Percentiles rank a stretch among this genome's conserved stretches.
Conservation (phyloP, 805 yeast genomes). For the Lipomyces lipofer region DNA sequence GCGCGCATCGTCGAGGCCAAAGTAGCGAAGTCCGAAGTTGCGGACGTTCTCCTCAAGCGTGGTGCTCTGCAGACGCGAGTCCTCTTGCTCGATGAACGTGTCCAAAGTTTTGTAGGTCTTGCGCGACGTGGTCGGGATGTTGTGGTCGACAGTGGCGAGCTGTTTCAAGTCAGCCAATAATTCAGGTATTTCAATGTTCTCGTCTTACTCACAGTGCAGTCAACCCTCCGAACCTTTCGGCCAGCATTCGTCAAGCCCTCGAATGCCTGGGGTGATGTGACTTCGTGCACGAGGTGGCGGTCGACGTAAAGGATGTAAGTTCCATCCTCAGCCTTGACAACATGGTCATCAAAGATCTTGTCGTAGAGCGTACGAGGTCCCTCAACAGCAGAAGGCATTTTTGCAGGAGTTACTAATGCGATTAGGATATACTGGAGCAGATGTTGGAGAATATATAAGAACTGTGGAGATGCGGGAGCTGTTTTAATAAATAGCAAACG, state of each 20-base stretch:
- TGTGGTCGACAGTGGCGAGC: slow-evolving; percentile 49
- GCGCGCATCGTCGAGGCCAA: slow-evolving; percentile 91
- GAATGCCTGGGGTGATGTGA: slow-evolving; percentile 98
- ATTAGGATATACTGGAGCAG: no score
- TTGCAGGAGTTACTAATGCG: no score
- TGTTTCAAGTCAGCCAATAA: not conserved
- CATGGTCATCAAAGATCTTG: slow-evolving; percentile 92
- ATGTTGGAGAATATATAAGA: no score
- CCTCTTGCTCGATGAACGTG: slow-evolving; percentile 83
- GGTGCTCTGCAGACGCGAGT: slow-evolving; percentile 87
- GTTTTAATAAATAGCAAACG: no score
- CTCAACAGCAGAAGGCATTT: slow-evolving; percentile 40
- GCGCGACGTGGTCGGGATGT: slow-evolving; percentile 94
- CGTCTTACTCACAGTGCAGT: slow-evolving; percentile 31
- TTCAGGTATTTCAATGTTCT: not conserved
- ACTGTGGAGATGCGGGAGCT: no score
- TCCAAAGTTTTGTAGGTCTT: slow-evolving; percentile 67
- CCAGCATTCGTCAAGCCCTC: slow-evolving; percentile 90
- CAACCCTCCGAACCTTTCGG: slow-evolving; percentile 80
- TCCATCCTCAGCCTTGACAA: slow-evolving; percentile 85
- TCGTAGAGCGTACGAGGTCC: slow-evolving; percentile 82
- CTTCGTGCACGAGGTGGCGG: slow-evolving; percentile 97
- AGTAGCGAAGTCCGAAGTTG: slow-evolving; percentile 84
- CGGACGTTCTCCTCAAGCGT: slow-evolving; percentile 92
- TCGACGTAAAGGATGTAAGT: slow-evolving; percentile 88